These are phyloP conservation scores for Begonia masoniana DNA, from an alignment of 306 rosid species.

Conservation along the genomic window DNA sequence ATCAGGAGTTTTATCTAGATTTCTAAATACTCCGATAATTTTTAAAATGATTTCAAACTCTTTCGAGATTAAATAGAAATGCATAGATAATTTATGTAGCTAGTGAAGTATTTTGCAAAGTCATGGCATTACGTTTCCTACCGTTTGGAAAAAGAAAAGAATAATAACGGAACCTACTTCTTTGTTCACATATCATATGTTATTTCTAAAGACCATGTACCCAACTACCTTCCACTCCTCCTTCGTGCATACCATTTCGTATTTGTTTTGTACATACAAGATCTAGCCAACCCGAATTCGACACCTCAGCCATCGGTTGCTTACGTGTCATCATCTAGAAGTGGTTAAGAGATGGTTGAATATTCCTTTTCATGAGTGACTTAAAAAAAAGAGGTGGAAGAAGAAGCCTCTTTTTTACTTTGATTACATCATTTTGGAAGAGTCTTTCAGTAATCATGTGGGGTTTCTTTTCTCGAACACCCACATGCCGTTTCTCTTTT, in stretches of 20 bases:
- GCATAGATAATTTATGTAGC: no score
- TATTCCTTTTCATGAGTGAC: slow-evolving; percentile 24
- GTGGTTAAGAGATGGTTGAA: slow-evolving; percentile 15
- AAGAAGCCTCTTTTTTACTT: slow-evolving; percentile 12
- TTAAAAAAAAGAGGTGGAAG: neutral
- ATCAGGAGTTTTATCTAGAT: no score
- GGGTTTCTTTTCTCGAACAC: slow-evolving; percentile 1
- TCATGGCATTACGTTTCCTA: neutral
- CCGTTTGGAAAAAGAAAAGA: neutral
- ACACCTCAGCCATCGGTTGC: slow-evolving; percentile 40
- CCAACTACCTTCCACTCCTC: slow-evolving; percentile 18
- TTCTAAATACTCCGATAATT: no score
- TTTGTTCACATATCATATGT: slow-evolving; percentile 24
- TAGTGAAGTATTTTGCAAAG: no score
- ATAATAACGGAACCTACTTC: slow-evolving; percentile 6
- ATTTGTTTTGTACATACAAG: slow-evolving; percentile 18
- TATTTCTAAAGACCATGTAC: slow-evolving; percentile 22
- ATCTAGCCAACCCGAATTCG: slow-evolving; percentile 30
- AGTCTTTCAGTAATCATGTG: slow-evolving; percentile 29
- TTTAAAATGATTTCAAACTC: no score
- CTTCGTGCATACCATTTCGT: slow-evolving; percentile 37
- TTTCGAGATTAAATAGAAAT: no score
- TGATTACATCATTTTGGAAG: neutral
- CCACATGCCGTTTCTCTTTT: neutral
- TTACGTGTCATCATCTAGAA: no score